A percentile compares a stretch with the other conserved stretches of the same genome.
Conservation (phyloP, 257 asterid species). For the Plectranthus barbatus region DNA sequence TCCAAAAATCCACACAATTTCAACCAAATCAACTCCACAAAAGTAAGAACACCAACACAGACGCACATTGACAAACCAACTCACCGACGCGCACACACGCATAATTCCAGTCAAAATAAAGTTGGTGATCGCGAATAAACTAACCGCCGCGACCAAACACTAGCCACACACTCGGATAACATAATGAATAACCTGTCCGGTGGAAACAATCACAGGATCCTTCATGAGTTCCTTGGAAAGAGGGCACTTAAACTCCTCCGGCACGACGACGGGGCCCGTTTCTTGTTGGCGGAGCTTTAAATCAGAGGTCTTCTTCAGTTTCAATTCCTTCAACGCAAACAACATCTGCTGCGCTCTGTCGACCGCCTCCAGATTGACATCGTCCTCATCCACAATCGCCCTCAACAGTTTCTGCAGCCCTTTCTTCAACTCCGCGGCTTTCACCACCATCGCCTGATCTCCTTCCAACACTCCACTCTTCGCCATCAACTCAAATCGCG, state of each 20-base stretch:
- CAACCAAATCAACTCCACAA: too few species aligned
- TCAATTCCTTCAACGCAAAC: conserved; percentile 49
- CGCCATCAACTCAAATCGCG: conserved; percentile 44
- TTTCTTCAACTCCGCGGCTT: conserved; percentile 51
- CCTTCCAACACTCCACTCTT: conserved; percentile 59
- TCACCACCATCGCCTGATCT: conserved; percentile 44
- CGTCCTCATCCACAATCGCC: conserved; percentile 58
- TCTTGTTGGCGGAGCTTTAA: conserved; percentile 20
- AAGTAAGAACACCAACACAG: neutral
- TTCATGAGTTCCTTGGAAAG: conserved; percentile 75
- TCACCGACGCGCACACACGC: neutral
- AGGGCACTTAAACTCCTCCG: conserved; percentile 83
- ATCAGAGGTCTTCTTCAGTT: conserved; percentile 34
- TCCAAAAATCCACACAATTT: too few species aligned
- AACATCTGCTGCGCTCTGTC: conserved; percentile 58
- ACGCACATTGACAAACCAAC: neutral
- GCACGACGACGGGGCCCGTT: conserved; percentile 29
- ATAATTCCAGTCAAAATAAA: conserved; percentile 1
- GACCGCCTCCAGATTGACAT: conserved; percentile 42
- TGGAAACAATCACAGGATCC: conserved; percentile 79
- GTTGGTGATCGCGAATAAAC: neutral
- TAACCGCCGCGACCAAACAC: neutral
- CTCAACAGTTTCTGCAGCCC: conserved; percentile 59
- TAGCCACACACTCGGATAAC: neutral
- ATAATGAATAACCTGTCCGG: conserved; percentile 60